A percentile compares a stretch with the other conserved stretches of the same genome.
Evolutionary conservation across 2,329 filamentous ascomycete genomes (phyloP).

Genomic region (Ascocoryne sarcoides): DNA sequence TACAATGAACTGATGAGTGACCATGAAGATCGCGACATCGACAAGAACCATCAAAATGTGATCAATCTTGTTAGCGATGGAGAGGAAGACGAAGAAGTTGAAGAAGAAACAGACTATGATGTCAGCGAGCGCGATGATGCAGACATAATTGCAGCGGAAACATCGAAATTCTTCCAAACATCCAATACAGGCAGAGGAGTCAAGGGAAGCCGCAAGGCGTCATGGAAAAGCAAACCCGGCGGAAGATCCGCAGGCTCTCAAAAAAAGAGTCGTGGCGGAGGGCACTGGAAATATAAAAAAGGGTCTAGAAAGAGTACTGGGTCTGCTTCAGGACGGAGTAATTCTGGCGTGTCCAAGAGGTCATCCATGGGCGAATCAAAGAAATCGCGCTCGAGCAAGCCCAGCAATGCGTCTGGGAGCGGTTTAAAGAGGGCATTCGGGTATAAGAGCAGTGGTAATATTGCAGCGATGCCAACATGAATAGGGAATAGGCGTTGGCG

Average conservation of each 20-base stretch:
- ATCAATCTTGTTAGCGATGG: conserved; percentile 43
- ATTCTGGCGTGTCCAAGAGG: conserved; percentile 16
- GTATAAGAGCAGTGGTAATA: conserved; percentile 2
- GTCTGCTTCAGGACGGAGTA: conserved; percentile 10
- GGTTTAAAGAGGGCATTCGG: conserved; percentile 1
- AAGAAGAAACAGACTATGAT: conserved; percentile 12
- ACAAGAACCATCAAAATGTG: conserved; percentile 33
- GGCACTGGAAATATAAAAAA: conserved; percentile 2
- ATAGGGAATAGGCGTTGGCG: neutral
- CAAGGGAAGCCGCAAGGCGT: neutral
- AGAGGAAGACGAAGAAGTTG: conserved; percentile 17
- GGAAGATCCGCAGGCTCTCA: neutral
- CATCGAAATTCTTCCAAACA: conserved; percentile 7
- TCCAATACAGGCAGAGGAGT: neutral
- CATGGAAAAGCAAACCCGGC: neutral
- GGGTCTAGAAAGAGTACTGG: conserved; percentile 8
- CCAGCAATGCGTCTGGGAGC: conserved; percentile 1
- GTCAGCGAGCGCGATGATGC: conserved; percentile 3
- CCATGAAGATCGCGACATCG: conserved; percentile 20
- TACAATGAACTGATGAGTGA: conserved; percentile 42
- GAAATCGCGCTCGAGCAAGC: conserved; percentile 6
- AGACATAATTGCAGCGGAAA: conserved; percentile 8
- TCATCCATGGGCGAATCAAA: conserved; percentile 10
- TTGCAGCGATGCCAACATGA: neutral
- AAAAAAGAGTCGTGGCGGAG: neutral